Evolutionary conservation across 2,329 filamentous ascomycete species (phyloP).

Genomic region (Cladophialophora chaetospira): DNA sequence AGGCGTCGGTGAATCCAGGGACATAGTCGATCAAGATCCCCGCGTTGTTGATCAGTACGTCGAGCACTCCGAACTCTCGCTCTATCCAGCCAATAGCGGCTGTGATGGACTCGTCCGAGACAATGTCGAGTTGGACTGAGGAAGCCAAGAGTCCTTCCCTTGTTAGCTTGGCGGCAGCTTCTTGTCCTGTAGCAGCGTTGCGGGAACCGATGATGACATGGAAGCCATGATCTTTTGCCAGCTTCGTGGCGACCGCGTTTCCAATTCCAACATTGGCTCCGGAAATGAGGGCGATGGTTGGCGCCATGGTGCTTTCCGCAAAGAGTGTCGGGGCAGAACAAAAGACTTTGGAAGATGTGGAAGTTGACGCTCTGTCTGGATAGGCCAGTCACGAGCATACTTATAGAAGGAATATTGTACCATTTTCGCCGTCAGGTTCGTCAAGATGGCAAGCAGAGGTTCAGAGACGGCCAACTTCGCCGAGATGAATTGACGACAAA

Average conservation of each 20-base stretch:
- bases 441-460: background rate
- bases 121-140: slow-evolving; percentile 21
- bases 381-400: background rate
- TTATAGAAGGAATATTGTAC: background rate
- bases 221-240: slow-evolving; percentile 27
- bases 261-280: slow-evolving; percentile 21
- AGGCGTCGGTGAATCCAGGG: slow-evolving; percentile 15
- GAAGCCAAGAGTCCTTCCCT: slow-evolving; percentile 33
- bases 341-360: no score
- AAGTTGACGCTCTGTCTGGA: background rate
- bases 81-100: slow-evolving; percentile 17
- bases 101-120: slow-evolving; percentile 17
- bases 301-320: background rate
- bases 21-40: slow-evolving; percentile 64
- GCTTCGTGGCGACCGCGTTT: background rate
- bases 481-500: no score
- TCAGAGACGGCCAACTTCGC: background rate
- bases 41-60: slow-evolving; percentile 34
- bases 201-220: slow-evolving; percentile 42
- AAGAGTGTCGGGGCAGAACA: no score
- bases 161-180: slow-evolving; percentile 33
- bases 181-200: slow-evolving; percentile 33
- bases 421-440: background rate
- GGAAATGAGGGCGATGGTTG: background rate
- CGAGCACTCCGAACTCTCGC: slow-evolving; percentile 13